Conservation (phyloP, 2,329 filamentous ascomycete genomes). For the Sarocladium strictum region DNA sequence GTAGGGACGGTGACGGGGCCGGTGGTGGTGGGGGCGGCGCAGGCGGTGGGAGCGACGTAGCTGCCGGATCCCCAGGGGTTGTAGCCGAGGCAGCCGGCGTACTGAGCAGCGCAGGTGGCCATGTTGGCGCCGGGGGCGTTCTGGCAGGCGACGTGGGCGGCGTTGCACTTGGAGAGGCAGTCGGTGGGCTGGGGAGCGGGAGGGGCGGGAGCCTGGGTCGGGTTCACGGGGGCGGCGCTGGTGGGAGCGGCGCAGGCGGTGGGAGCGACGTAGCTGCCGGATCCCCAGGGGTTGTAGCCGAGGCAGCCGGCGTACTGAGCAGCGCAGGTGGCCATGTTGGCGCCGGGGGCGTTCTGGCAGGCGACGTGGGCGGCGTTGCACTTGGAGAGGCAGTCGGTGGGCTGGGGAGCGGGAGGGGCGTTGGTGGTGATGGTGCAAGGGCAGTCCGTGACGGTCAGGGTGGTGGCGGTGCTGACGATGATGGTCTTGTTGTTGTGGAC, state of each 20-base stretch:
- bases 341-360: constrained; percentile 15
- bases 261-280: not conserved
- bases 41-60: constrained; percentile 5
- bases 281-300: not conserved
- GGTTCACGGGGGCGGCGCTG: constrained; percentile 17
- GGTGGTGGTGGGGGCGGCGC: not conserved
- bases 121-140: not conserved
- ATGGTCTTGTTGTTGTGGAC: constrained; percentile 61
- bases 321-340: constrained; percentile 19
- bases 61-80: not conserved
- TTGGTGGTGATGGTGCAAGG: constrained; percentile 62
- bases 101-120: constrained; percentile 3
- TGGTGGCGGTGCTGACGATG: constrained; percentile 62
- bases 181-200: constrained; percentile 16
- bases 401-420: not conserved
- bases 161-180: not conserved
- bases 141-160: not conserved
- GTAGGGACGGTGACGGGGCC: constrained; percentile 14
- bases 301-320: constrained; percentile 7
- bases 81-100: constrained; percentile 9
- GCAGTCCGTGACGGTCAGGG: constrained; percentile 66
- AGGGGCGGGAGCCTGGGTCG: constrained; percentile 10
- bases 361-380: constrained; percentile 14
- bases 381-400: constrained; percentile 14
- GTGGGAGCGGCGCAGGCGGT: constrained; percentile 18